phyloP scores from a whole-genome alignment of 2,329 filamentous ascomycete genomes.

The Venturia carpophila region DNA sequence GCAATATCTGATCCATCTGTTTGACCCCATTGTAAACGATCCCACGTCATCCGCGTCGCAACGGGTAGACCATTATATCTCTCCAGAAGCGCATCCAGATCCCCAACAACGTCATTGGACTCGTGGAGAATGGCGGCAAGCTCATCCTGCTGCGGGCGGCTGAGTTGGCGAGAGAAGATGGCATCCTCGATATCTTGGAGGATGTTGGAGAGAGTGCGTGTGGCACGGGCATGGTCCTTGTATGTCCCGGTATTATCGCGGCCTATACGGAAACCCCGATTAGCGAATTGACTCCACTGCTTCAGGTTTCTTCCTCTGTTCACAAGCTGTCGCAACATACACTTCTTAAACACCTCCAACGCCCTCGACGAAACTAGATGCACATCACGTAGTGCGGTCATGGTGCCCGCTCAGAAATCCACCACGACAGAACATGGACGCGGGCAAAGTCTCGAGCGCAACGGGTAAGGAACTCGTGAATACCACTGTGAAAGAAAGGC shows the following conservation, averaged over 20 bases:
- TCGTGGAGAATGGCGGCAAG: neutral
- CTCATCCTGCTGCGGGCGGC: slow-evolving; percentile 22
- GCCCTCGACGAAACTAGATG: slow-evolving; percentile 7
- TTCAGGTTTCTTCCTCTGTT: too few relatives aligned
- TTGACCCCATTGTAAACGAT: slow-evolving; percentile 28
- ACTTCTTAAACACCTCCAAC: slow-evolving; percentile 8
- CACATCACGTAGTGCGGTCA: neutral
- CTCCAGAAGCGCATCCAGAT: slow-evolving; percentile 25
- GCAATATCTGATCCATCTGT: slow-evolving; percentile 23
- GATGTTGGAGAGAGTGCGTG: slow-evolving; percentile 26
- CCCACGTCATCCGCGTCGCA: slow-evolving; percentile 27
- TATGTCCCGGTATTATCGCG: slow-evolving; percentile 23
- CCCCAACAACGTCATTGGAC: slow-evolving; percentile 20
- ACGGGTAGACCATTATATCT: slow-evolving; percentile 28
- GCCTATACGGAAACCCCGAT: neutral
- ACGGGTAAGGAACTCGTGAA: too few relatives aligned
- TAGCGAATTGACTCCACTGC: neutral
- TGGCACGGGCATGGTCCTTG: slow-evolving; percentile 25
- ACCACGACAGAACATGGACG: neutral
- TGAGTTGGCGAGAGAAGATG: slow-evolving; percentile 24
- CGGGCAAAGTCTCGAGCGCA: neutral
- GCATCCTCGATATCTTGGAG: slow-evolving; percentile 28
- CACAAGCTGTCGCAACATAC: neutral
- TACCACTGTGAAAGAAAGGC: too few relatives aligned
- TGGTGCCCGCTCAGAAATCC: neutral